These are phyloP conservation scores for Irpex sp. DNA, from an alignment of 1,284 basidiomycete genomes.

Conservation along the genomic window DNA sequence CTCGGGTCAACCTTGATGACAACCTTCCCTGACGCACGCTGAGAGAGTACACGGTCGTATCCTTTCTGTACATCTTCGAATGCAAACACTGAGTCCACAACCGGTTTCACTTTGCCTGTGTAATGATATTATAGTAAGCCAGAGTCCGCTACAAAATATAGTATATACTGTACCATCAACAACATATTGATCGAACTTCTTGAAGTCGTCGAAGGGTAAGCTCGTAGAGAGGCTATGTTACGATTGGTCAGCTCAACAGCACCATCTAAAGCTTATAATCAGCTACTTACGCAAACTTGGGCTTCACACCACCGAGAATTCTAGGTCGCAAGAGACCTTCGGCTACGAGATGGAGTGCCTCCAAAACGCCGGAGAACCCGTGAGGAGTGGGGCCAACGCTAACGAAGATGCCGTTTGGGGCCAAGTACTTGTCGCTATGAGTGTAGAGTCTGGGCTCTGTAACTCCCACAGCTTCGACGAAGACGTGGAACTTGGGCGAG, in stretches of 20 bases:
- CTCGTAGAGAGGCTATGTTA: constrained; percentile 23
- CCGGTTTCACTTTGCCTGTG: constrained; percentile 45
- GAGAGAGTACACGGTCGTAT: constrained; percentile 50
- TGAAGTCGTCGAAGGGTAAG: constrained; percentile 30
- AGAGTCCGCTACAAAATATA: neutral
- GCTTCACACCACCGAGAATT: constrained; percentile 40
- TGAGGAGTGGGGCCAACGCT: constrained; percentile 36
- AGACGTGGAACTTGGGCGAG: constrained; percentile 18
- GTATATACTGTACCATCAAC: constrained; percentile 31
- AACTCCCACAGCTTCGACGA: constrained; percentile 25
- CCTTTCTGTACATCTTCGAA: constrained; percentile 54
- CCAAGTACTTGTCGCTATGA: constrained; percentile 37
- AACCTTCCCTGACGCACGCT: constrained; percentile 57
- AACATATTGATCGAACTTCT: constrained; percentile 30
- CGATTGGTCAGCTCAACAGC: neutral
- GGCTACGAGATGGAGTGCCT: constrained; percentile 5
- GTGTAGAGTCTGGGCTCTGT: constrained; percentile 33
- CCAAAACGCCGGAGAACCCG: neutral
- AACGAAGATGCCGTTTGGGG: constrained; percentile 41
- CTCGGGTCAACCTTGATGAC: constrained; percentile 41
- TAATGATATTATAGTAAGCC: neutral
- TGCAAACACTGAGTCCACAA: constrained; percentile 52
- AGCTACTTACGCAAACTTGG: constrained; percentile 34
- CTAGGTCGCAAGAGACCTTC: constrained; percentile 24
- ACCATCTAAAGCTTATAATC: neutral